These are phyloP conservation scores for Zasmidium cellare DNA, from an alignment of 2,329 filamentous ascomycete species.

Conservation along the genomic window DNA sequence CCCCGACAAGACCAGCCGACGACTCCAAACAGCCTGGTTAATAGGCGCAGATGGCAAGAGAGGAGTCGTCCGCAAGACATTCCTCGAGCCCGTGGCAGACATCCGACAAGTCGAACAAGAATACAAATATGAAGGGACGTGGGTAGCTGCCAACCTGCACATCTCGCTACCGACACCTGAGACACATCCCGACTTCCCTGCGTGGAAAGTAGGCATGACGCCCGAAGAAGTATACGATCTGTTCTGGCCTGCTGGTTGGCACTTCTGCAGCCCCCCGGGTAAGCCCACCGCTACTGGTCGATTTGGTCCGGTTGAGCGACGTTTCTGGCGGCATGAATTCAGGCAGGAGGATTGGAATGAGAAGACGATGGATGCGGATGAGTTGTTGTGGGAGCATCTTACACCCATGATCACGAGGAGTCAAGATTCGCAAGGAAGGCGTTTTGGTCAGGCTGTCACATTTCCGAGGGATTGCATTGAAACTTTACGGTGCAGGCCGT, in stretches of 20 bases:
- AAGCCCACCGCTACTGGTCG: slow-evolving; percentile 47
- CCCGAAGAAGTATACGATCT: slow-evolving; percentile 50
- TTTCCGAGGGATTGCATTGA: slow-evolving; percentile 46
- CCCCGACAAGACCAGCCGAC: not conserved
- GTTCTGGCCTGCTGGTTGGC: slow-evolving; percentile 48
- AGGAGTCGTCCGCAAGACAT: slow-evolving; percentile 48
- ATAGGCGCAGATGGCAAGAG: slow-evolving; percentile 52
- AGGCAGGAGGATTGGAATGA: slow-evolving; percentile 1
- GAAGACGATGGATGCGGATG: slow-evolving; percentile 9
- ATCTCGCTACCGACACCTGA: slow-evolving; percentile 46
- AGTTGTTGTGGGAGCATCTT: slow-evolving; percentile 17
- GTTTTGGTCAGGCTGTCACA: slow-evolving; percentile 2
- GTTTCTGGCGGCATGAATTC: slow-evolving; percentile 28
- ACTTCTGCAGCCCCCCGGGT: slow-evolving; percentile 46
- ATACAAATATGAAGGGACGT: slow-evolving; percentile 42
- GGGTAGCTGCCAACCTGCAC: slow-evolving; percentile 52
- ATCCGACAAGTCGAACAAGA: slow-evolving; percentile 33
- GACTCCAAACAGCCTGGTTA: slow-evolving; percentile 34
- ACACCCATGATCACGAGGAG: slow-evolving; percentile 13
- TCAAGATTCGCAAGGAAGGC: not conserved
- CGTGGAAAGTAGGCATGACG: slow-evolving; percentile 49
- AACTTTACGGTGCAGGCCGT: slow-evolving; percentile 48
- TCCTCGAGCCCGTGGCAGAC: slow-evolving; percentile 46
- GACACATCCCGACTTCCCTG: slow-evolving; percentile 50
- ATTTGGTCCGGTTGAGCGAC: slow-evolving; percentile 43